These are phyloP conservation scores for Colletotrichum lini DNA, from an alignment of 2,329 filamentous ascomycete species.

Conservation along the genomic window DNA sequence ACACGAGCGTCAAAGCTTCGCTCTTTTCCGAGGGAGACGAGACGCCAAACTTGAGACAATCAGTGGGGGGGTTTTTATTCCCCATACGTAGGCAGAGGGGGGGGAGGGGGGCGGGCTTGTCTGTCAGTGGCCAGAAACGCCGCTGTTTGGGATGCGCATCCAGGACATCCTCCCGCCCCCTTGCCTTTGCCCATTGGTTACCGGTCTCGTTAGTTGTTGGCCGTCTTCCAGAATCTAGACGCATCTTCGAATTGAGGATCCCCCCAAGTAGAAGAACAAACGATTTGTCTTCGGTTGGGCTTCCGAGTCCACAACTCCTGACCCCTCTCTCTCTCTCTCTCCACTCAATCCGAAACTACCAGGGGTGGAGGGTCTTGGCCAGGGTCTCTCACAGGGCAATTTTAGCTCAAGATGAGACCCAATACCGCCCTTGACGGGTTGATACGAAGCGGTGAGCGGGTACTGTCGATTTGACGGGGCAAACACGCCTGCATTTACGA, in stretches of 20 bases:
- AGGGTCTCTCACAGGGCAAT: conserved; percentile 20
- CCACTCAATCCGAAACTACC: conserved; percentile 34
- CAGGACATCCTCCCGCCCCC: background rate
- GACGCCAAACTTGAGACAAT: conserved; percentile 18
- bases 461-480: conserved; percentile 5
- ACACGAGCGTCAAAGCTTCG: conserved; percentile 24
- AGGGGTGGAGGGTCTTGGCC: conserved; percentile 13
- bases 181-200: background rate
- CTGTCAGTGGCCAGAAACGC: background rate
- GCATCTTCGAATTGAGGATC: no score
- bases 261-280: no score
- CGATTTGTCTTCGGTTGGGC: background rate
- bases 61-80: background rate
- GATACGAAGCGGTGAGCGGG: conserved; percentile 30
- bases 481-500: background rate
- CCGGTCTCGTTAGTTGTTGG: no score
- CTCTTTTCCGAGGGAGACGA: conserved; percentile 1
- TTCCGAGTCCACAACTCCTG: background rate
- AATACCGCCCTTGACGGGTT: conserved; percentile 16
- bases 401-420: conserved; percentile 29
- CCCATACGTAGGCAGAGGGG: background rate
- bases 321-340: no score
- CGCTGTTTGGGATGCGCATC: background rate
- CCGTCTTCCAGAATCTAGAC: no score
- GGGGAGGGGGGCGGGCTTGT: background rate